Evolutionary conservation across 331 rosid genomes (phyloP).

Genomic region (Spiraea crenata): DNA sequence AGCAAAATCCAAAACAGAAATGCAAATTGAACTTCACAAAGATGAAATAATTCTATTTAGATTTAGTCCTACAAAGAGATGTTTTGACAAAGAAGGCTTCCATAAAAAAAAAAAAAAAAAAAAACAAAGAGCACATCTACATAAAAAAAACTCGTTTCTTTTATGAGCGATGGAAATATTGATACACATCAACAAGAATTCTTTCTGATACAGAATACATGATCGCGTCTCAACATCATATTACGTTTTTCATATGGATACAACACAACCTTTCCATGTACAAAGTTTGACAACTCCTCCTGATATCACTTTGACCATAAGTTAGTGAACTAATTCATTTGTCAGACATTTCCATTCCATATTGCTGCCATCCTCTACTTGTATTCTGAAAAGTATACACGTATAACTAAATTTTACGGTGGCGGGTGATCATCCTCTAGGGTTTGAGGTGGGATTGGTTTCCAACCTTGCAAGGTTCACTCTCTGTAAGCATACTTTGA

Average conservation of each 20-base stretch:
- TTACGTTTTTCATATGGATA: not conserved
- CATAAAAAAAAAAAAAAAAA: too few relatives aligned
- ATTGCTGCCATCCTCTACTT: not conserved
- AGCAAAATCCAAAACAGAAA: too few relatives aligned
- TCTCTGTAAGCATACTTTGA: too few relatives aligned
- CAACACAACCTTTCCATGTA: conserved; percentile 4
- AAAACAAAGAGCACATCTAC: too few relatives aligned
- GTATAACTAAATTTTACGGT: conserved; percentile 24
- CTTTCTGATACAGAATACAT: not conserved
- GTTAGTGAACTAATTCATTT: not conserved
- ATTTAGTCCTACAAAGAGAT: too few relatives aligned
- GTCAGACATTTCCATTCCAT: not conserved
- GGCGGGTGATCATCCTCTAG: conserved; percentile 88
- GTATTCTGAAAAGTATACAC: not conserved
- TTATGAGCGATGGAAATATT: not conserved
- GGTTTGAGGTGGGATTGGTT: conserved; percentile 78
- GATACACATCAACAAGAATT: not conserved
- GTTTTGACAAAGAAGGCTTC: too few relatives aligned
- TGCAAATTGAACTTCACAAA: too few relatives aligned
- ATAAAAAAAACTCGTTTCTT: conserved; percentile 1
- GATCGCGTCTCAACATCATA: not conserved
- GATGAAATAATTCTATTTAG: too few relatives aligned
- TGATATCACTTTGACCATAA: not conserved
- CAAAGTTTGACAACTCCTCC: not conserved
- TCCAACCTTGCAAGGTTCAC: conserved; percentile 44